Conservation (phyloP, 2,329 filamentous ascomycete species). For the Ceratocystis albifundus region DNA sequence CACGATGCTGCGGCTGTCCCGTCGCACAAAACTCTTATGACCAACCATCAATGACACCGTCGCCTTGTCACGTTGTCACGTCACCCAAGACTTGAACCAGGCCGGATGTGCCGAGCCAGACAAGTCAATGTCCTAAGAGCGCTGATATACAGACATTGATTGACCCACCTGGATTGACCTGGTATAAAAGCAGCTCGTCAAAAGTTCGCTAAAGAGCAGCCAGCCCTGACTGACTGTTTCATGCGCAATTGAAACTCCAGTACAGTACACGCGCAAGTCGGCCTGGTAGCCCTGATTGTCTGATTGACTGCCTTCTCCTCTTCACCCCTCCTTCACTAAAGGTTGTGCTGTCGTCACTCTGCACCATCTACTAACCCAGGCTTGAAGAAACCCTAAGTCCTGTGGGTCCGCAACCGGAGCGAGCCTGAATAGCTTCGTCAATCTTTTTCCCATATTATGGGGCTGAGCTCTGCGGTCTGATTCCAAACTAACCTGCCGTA, state of each 20-base stretch:
- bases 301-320: neutral
- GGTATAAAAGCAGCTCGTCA: neutral
- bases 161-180: too few species aligned
- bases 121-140: neutral
- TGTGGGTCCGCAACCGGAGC: conserved; percentile 15
- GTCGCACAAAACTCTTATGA: too few species aligned
- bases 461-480: neutral
- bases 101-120: neutral
- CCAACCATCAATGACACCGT: too few species aligned
- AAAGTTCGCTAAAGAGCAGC: neutral
- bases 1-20: too few species aligned
- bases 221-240: neutral
- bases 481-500: neutral
- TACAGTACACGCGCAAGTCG: neutral
- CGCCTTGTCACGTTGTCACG: too few species aligned
- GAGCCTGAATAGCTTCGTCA: conserved; percentile 11
- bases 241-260: neutral
- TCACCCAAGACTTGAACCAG: too few species aligned
- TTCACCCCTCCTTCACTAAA: neutral
- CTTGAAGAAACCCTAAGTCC: neutral
- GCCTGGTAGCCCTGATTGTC: neutral
- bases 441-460: conserved; percentile 9
- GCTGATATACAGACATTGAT: too few species aligned
- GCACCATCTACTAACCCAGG: too few species aligned
- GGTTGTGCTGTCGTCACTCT: too few species aligned